These are phyloP conservation scores for Tricholoma furcatifolium DNA, from an alignment of 768 basidiomycete species.

Conservation along the genomic window DNA sequence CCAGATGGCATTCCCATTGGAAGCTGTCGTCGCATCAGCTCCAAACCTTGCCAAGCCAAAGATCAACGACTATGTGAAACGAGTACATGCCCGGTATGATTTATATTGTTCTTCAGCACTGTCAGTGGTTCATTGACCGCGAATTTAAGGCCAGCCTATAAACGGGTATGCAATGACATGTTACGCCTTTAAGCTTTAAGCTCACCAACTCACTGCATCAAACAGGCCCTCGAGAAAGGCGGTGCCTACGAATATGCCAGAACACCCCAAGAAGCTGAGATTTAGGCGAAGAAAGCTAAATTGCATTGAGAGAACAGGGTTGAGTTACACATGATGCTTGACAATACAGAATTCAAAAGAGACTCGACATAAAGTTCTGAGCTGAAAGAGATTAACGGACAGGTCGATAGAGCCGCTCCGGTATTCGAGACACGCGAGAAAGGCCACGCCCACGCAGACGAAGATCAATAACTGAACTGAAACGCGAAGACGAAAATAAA, in stretches of 20 bases:
- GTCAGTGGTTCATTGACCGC: neutral
- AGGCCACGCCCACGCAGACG: constrained; percentile 2
- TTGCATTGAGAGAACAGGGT: neutral
- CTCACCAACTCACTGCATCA: constrained; percentile 6
- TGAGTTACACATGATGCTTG: neutral
- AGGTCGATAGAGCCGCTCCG: constrained; percentile 41
- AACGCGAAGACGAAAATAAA: neutral
- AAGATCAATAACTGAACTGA: constrained; percentile 1
- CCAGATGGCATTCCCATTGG: constrained; percentile 28
- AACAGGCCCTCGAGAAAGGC: constrained; percentile 29
- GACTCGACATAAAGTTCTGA: neutral
- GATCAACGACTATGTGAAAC: constrained; percentile 23
- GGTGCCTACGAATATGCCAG: constrained; percentile 24
- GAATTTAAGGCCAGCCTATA: constrained; percentile 16
- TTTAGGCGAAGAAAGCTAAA: too few relatives aligned
- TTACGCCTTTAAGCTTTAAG: neutral
- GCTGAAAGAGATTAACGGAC: neutral
- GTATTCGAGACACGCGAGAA: constrained; percentile 43
- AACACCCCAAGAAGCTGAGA: too few relatives aligned
- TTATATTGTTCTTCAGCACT: neutral
- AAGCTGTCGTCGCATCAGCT: constrained; percentile 16
- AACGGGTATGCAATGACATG: constrained; percentile 7
- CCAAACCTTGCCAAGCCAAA: constrained; percentile 18
- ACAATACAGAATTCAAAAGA: neutral
- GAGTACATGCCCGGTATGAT: constrained; percentile 21